Conservation (phyloP, 352 stramenopile species). For the Phytophthora cactorum region DNA sequence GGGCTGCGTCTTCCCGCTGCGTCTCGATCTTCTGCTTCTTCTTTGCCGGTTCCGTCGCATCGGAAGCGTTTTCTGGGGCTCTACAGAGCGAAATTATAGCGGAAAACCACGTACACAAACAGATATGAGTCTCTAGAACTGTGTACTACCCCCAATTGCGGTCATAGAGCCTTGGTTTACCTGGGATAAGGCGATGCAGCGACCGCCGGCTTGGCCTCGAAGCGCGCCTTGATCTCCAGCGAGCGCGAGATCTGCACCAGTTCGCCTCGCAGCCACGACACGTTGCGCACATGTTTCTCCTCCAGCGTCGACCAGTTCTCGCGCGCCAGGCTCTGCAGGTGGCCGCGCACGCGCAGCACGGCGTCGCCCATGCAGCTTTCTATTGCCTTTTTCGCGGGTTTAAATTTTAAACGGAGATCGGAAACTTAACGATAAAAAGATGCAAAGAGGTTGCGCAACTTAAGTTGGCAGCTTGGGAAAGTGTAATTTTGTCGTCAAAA, state of each 20-base stretch:
- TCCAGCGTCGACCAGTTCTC: constrained; percentile 63
- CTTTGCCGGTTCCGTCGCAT: background rate
- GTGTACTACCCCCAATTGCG: background rate
- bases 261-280: constrained; percentile 59
- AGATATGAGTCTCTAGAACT: background rate
- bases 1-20: background rate
- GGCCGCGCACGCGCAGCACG: constrained; percentile 64
- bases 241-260: constrained; percentile 54
- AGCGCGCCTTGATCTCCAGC: constrained; percentile 53
- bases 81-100: constrained; percentile 10
- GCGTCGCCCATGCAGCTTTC: constrained; percentile 59
- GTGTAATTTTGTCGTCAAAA: constrained; percentile 13
- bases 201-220: constrained; percentile 42
- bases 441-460: background rate
- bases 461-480: background rate
- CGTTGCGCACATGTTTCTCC: constrained; percentile 45
- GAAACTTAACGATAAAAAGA: background rate
- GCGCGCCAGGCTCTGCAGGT: constrained; percentile 58
- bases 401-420: constrained; percentile 28
- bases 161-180: constrained; percentile 6
- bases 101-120: background rate
- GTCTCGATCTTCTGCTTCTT: constrained; percentile 38
- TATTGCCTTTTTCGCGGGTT: constrained; percentile 24
- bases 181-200: constrained; percentile 22
- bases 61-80: constrained; percentile 10